These are phyloP conservation scores for Ilyonectria destructans DNA, from an alignment of 2,329 filamentous ascomycete genomes.

Conservation along the genomic window DNA sequence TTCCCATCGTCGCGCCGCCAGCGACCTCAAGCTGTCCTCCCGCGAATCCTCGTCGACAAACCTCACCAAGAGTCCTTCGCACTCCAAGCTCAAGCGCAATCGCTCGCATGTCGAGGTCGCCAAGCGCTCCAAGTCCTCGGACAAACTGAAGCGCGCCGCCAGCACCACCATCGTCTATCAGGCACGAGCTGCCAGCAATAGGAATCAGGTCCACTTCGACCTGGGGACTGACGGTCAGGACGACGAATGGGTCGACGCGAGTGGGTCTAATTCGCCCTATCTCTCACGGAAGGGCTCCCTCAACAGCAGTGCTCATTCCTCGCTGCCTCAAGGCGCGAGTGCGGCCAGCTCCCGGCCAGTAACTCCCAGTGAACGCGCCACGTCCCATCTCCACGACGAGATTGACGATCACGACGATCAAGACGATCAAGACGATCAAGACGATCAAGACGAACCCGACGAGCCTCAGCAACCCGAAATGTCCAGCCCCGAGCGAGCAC, in stretches of 20 bases:
- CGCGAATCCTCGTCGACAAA: conserved; percentile 61
- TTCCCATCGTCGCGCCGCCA: conserved; percentile 65
- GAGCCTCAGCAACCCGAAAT: conserved; percentile 29
- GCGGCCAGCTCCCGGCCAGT: conserved; percentile 55
- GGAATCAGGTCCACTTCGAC: conserved; percentile 75
- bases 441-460: conserved; percentile 28
- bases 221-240: conserved; percentile 68
- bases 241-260: conserved; percentile 80
- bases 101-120: conserved; percentile 71
- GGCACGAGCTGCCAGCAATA: conserved; percentile 60
- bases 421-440: conserved; percentile 23
- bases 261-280: conserved; percentile 74
- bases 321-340: conserved; percentile 57
- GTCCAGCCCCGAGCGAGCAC: conserved; percentile 58
- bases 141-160: conserved; percentile 68
- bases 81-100: conserved; percentile 73
- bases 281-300: conserved; percentile 64
- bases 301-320: conserved; percentile 66
- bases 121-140: conserved; percentile 67
- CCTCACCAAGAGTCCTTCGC: conserved; percentile 70
- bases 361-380: conserved; percentile 51
- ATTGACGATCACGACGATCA: conserved; percentile 26
- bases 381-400: conserved; percentile 31
- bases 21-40: conserved; percentile 66
- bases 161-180: conserved; percentile 67